Evolutionary conservation across 352 stramenopile species (phyloP).

Genomic region (Globisporangium camurandrum): DNA sequence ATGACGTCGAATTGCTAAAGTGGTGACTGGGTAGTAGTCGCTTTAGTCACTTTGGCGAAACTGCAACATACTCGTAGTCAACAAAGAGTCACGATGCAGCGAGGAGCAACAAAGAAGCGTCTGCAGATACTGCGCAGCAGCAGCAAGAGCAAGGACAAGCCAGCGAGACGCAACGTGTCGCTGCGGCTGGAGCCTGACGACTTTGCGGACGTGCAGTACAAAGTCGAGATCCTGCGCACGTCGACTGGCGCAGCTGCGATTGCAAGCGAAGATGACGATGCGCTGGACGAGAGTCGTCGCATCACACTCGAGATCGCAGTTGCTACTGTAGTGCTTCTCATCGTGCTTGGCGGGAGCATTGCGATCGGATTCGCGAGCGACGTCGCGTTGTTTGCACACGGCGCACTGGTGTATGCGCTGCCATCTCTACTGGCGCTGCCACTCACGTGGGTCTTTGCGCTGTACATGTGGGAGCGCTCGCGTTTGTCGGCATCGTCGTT

Average conservation of each 20-base stretch:
- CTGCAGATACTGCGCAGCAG: too few relatives aligned
- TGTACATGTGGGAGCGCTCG: constrained; percentile 41
- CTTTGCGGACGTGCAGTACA: constrained; percentile 61
- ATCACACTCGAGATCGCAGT: constrained; percentile 22
- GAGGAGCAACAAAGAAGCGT: too few relatives aligned
- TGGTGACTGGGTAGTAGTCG: not conserved
- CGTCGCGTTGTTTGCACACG: constrained; percentile 22
- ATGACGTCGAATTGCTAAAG: not conserved
- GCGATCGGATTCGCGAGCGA: constrained; percentile 28
- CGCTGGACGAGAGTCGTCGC: too few relatives aligned
- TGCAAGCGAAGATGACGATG: constrained; percentile 5
- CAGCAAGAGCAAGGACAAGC: too few relatives aligned
- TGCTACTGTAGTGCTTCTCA: constrained; percentile 16
- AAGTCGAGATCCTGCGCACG: constrained; percentile 43
- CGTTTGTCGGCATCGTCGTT: not conserved
- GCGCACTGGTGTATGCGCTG: constrained; percentile 29
- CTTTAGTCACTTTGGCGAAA: too few relatives aligned
- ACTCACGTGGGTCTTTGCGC: constrained; percentile 28
- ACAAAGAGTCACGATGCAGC: not conserved
- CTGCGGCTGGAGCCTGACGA: constrained; percentile 42
- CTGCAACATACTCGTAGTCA: too few relatives aligned
- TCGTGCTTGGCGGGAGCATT: constrained; percentile 29
- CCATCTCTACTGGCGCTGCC: constrained; percentile 47
- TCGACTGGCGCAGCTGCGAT: constrained; percentile 9
- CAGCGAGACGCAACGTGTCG: too few relatives aligned